phyloP scores from a whole-genome alignment of 495 filamentous ascomycete genomes.

The Podospora australis region DNA sequence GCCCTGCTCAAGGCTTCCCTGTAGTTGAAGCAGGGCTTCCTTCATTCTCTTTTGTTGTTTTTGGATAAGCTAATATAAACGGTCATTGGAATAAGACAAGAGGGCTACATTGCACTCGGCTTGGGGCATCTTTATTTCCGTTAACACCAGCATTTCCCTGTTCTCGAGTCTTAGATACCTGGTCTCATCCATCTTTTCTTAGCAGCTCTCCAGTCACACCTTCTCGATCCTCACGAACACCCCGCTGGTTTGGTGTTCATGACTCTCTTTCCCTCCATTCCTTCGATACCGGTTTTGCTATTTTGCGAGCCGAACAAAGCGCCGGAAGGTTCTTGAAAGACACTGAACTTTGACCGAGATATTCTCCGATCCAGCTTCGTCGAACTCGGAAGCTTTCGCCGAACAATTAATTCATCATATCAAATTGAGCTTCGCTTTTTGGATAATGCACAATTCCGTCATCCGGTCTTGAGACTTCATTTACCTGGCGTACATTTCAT shows the following conservation, averaged over 20 bases:
- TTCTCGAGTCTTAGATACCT: background rate
- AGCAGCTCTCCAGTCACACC: background rate
- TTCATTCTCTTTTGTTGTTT: background rate
- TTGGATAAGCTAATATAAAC: background rate
- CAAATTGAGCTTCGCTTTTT: background rate
- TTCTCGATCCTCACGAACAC: too few species aligned
- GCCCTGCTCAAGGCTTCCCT: slow-evolving; percentile 23
- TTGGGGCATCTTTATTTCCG: background rate
- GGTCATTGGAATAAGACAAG: background rate
- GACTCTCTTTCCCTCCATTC: too few species aligned
- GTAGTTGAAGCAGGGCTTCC: background rate
- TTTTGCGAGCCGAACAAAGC: too few species aligned
- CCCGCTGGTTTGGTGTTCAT: too few species aligned
- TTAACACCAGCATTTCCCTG: background rate
- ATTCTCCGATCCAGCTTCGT: background rate
- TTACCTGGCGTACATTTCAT: slow-evolving; percentile 4
- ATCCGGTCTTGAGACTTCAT: background rate
- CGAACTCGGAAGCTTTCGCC: background rate
- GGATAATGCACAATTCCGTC: background rate
- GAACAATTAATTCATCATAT: background rate
- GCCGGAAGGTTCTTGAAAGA: too few species aligned
- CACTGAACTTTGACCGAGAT: too few species aligned
- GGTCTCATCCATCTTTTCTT: background rate
- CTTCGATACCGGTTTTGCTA: too few species aligned
- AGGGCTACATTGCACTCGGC: background rate